These are phyloP conservation scores for Neurospora africana DNA, from an alignment of 495 filamentous ascomycete species.

Conservation along the genomic window DNA sequence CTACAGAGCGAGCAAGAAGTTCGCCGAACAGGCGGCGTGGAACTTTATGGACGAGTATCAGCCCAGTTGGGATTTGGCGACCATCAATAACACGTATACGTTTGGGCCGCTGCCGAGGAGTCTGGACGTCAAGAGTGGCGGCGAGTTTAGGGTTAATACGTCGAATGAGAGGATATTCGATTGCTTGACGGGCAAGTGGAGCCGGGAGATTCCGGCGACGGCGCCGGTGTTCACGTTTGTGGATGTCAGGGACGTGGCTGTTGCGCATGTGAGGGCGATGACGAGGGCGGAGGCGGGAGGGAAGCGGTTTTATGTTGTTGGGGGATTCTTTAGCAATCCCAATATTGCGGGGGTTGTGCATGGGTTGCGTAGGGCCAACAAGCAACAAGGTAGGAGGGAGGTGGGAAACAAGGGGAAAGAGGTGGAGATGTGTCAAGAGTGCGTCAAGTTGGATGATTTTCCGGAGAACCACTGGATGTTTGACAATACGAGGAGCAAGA, in stretches of 20 bases:
- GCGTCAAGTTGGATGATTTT: constrained; percentile 21
- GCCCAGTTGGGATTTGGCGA: constrained; percentile 31
- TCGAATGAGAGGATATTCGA: constrained; percentile 38
- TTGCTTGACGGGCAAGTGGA: constrained; percentile 25
- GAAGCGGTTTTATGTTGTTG: constrained; percentile 35
- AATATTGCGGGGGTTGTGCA: constrained; percentile 25
- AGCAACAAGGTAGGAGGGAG: constrained; percentile 7
- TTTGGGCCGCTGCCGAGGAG: constrained; percentile 34
- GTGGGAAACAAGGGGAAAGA: background rate
- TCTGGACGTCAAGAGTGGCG: constrained; percentile 10
- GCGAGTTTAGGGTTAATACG: constrained; percentile 23
- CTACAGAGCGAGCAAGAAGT: constrained; percentile 33
- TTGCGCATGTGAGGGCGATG: constrained; percentile 31
- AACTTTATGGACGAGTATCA: constrained; percentile 21
- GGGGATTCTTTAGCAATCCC: constrained; percentile 32
- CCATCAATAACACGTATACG: constrained; percentile 35
- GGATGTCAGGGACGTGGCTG: constrained; percentile 40
- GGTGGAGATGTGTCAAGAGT: background rate
- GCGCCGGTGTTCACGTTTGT: constrained; percentile 37
- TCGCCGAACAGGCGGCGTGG: constrained; percentile 38
- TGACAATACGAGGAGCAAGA: constrained; percentile 23
- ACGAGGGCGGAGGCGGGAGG: constrained; percentile 27
- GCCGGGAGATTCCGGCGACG: constrained; percentile 19
- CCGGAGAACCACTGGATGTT: constrained; percentile 28
- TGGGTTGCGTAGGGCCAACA: constrained; percentile 5